phyloP scores from a whole-genome alignment of 768 basidiomycete species.

The Trametes sanguinea region DNA sequence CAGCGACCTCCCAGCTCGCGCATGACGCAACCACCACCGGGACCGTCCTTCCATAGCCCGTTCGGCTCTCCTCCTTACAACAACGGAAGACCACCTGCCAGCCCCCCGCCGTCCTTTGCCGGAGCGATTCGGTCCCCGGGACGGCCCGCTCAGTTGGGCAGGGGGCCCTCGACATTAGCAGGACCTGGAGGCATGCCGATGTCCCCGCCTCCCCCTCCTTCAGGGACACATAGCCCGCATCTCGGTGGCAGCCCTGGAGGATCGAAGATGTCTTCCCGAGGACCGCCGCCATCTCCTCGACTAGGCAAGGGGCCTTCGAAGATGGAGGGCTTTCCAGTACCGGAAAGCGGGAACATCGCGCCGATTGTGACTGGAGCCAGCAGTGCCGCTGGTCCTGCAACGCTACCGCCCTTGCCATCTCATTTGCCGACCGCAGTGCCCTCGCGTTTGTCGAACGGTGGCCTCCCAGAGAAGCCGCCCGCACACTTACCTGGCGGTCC shows the following conservation, averaged over 20 bases:
- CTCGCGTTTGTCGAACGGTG: conserved; percentile 16
- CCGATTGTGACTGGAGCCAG: not conserved
- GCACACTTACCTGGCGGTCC: conserved; percentile 5
- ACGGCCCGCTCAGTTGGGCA: not conserved
- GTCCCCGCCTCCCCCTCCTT: conserved; percentile 17
- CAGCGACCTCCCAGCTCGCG: conserved; percentile 18
- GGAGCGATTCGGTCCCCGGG: conserved; percentile 17
- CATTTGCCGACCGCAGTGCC: not conserved
- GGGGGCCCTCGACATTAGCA: not conserved
- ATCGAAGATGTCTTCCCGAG: conserved; percentile 13
- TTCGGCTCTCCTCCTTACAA: conserved; percentile 19
- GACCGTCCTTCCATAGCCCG: conserved; percentile 12
- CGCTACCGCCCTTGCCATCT: conserved; percentile 10
- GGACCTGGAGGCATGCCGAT: conserved; percentile 13
- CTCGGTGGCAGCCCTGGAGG: conserved; percentile 22
- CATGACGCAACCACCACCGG: conserved; percentile 10
- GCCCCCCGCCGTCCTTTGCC: conserved; percentile 8
- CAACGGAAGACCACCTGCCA: conserved; percentile 11
- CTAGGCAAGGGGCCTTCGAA: conserved; percentile 16
- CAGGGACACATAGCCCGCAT: conserved; percentile 15
- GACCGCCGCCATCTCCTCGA: conserved; percentile 19
- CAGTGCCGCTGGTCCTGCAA: not conserved
- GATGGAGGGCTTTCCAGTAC: conserved; percentile 14
- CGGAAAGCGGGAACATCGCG: conserved; percentile 18
- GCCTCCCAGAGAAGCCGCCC: conserved; percentile 7